These are phyloP conservation scores for Cladosporium oxysporum DNA, from an alignment of 2,329 filamentous ascomycete species.

Conservation along the genomic window DNA sequence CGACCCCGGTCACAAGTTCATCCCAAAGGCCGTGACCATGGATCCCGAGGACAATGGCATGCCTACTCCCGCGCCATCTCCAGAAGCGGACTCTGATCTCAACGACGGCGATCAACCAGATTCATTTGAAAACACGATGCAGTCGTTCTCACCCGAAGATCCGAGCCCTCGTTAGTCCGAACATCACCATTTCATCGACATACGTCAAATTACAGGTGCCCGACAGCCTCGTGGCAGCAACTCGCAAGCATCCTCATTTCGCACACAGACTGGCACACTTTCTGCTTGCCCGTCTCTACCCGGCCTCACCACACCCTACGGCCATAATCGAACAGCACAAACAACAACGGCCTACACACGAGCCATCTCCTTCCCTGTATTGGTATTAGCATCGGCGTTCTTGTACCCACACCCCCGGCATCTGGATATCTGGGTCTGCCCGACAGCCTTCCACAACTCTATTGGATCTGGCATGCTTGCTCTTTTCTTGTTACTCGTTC, in stretches of 20 bases:
- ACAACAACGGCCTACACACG: not conserved
- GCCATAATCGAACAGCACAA: not conserved
- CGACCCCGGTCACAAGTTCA: constrained; percentile 33
- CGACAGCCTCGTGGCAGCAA: not conserved
- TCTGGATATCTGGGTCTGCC: not conserved
- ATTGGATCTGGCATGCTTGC: constrained; percentile 1
- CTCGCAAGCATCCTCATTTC: not conserved
- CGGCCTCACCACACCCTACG: not conserved
- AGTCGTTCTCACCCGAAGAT: not conserved
- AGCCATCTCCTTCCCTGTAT: not conserved
- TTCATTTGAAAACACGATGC: not conserved
- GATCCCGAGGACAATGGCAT: constrained; percentile 30
- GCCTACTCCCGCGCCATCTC: constrained; percentile 24
- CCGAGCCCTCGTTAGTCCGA: not conserved
- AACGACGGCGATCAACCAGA: not conserved
- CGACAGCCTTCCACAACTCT: not conserved
- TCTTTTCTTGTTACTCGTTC: not conserved
- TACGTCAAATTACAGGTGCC: not conserved
- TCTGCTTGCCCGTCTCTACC: not conserved
- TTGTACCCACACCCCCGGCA: not conserved
- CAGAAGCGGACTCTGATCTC: constrained; percentile 14
- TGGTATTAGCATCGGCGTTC: not conserved
- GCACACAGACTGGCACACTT: not conserved
- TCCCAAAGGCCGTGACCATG: constrained; percentile 34
- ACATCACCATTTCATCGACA: not conserved